These are phyloP conservation scores for Kodamaea ohmeri DNA, from an alignment of 1,139 yeast genomes.

Conservation along the genomic window DNA sequence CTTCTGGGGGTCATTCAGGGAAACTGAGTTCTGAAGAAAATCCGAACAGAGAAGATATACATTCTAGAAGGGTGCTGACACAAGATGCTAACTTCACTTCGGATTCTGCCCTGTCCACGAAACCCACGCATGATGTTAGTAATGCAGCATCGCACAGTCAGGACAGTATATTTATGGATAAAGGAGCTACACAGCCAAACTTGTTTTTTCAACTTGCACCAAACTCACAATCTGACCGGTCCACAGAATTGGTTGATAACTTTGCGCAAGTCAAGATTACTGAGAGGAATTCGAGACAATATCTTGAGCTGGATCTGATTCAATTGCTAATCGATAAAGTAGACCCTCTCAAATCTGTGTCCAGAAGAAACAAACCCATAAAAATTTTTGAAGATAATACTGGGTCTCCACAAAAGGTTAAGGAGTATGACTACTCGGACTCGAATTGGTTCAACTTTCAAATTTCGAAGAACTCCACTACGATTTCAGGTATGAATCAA, in stretches of 20 bases:
- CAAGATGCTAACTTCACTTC: too few relatives aligned
- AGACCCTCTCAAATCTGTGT: constrained; percentile 40
- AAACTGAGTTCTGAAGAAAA: neutral
- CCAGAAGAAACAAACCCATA: constrained; percentile 36
- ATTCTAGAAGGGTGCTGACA: too few relatives aligned
- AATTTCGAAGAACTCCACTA: constrained; percentile 26
- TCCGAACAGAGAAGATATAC: neutral
- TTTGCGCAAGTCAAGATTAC: constrained; percentile 41
- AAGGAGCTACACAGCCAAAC: constrained; percentile 14
- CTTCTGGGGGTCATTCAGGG: neutral
- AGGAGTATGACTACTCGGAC: constrained; percentile 33
- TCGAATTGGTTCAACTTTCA: constrained; percentile 44
- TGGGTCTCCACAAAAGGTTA: constrained; percentile 36
- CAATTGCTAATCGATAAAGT: constrained; percentile 39
- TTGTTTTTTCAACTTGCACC: constrained; percentile 20
- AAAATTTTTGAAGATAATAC: constrained; percentile 37
- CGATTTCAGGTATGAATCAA: constrained; percentile 9
- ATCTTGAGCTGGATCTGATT: constrained; percentile 18
- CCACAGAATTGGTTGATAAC: constrained; percentile 32
- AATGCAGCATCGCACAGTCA: constrained; percentile 2
- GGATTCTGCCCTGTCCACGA: too few relatives aligned
- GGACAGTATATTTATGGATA: constrained; percentile 17
- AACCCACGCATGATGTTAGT: too few relatives aligned
- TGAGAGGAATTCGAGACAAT: constrained; percentile 14
- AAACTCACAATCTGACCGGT: constrained; percentile 16